phyloP scores from a whole-genome alignment of 257 asterid genomes.

The Jacaranda mimosifolia region DNA sequence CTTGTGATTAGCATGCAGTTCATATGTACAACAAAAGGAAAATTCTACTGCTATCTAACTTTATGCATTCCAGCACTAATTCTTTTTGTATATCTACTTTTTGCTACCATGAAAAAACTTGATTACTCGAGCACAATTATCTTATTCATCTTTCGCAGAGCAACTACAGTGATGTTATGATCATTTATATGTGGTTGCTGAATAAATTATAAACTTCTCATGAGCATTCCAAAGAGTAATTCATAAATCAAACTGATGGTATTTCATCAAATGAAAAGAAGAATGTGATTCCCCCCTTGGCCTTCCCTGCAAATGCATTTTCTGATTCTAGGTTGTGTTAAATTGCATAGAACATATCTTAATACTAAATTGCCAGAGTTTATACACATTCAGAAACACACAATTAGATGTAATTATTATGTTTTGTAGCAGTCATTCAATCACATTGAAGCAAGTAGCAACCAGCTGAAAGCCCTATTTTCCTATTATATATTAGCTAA shows the following conservation, averaged over 20 bases:
- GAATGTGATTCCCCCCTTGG: no score
- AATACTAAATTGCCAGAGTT: background rate
- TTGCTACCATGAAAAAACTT: no score
- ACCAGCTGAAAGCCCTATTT: background rate
- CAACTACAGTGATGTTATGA: background rate
- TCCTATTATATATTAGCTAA: background rate
- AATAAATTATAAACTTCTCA: background rate
- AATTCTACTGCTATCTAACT: no score
- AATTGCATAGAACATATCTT: background rate
- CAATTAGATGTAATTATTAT: background rate
- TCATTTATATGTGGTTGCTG: background rate
- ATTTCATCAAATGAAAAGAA: no score
- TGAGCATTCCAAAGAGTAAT: background rate
- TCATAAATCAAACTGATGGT: no score
- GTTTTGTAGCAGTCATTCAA: background rate
- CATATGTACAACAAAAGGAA: no score
- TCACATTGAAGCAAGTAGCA: background rate
- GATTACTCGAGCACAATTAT: no score
- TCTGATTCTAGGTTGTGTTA: no score
- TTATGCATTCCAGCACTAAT: no score
- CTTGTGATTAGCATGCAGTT: constrained; percentile 6
- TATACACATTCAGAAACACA: constrained; percentile 1
- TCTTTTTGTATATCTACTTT: no score
- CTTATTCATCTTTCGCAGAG: background rate
- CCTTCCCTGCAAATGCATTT: no score